Evolutionary conservation across 495 filamentous ascomycete species (phyloP), one percentile per base, ranked within the genome.

Genomic region (Penicillium verhagenii): DNA sequence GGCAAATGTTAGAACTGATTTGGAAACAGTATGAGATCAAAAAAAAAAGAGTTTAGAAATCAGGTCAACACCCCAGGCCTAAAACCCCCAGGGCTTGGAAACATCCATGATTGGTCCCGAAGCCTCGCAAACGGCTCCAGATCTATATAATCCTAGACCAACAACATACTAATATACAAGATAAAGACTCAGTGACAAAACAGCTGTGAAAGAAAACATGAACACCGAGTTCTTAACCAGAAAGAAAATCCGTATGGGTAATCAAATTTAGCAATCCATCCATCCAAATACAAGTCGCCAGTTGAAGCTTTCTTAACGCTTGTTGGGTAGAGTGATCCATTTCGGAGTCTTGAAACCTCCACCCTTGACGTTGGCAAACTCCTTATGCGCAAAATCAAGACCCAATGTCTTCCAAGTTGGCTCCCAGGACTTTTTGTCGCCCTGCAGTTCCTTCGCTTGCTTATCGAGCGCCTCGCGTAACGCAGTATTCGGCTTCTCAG

Each of bases 381-480:
- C 58, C 45, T 60, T 54, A 40, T 54, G 50, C 45, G 50, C 62
- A 52, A 50, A 72, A 39, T 47, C 57, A 29, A 76, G 33, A 19
- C 75, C 75, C 50, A 78, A 19, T n/a, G 64, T 72, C 67, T 77
- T 69, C 74, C 74, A 79, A 14, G 76, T 76, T 28, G 76, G 73
- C 56, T 68, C 60, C 76, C 76, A 79, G 1, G 61, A 24, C 50
- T 67, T 61, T 56, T 63, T 62, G 10, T 72, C 64, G 40, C 70
- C 57, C 39, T 87, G 68, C 57, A 89, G 53, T 58, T 79, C 73
- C 77, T 84, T 68, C 8, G 84, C 87, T 65, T 86, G 81, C 59
- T 80, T 70, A 66, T 74, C 55, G 50, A 54, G 72, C 2, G 65
- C 63, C 47, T 69, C 60, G 4, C 66, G 64, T 50, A 65, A 31